These are phyloP conservation scores for Tuber magnatum DNA, from an alignment of 495 filamentous ascomycete genomes.

Conservation along the genomic window DNA sequence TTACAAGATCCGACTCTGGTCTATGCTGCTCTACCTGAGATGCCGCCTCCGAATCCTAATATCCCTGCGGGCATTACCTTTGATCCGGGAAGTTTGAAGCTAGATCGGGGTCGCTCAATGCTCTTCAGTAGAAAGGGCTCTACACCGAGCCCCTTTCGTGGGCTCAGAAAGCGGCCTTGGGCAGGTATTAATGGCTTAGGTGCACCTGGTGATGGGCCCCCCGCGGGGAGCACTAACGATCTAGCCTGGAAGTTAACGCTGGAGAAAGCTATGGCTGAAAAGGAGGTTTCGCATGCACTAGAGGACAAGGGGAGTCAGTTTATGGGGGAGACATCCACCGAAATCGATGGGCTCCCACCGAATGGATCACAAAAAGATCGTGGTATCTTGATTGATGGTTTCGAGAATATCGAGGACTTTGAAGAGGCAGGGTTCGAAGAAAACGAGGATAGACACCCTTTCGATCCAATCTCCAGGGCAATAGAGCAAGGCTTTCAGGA, in stretches of 20 bases:
- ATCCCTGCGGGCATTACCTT: constrained; percentile 6
- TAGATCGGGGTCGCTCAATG: constrained; percentile 27
- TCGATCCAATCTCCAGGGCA: constrained; percentile 33
- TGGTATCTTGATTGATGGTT: constrained; percentile 41
- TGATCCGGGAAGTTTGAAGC: constrained; percentile 24
- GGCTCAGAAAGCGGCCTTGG: constrained; percentile 3
- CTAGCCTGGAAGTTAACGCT: constrained; percentile 13
- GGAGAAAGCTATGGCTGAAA: not conserved
- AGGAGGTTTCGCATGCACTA: not conserved
- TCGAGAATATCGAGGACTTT: constrained; percentile 59
- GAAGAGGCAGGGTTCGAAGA: constrained; percentile 41
- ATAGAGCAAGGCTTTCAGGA: constrained; percentile 33
- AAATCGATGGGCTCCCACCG: not conserved
- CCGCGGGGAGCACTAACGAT: constrained; percentile 11
- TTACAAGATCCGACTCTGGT: not conserved
- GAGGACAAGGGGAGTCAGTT: constrained; percentile 12
- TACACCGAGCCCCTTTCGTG: constrained; percentile 28
- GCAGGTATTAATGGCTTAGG: constrained; percentile 6
- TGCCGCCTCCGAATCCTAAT: not conserved
- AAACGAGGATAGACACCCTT: constrained; percentile 19
- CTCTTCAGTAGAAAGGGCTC: constrained; percentile 28
- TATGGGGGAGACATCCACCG: not conserved
- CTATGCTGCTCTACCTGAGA: constrained; percentile 1
- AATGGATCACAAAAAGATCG: not conserved
- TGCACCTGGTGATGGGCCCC: constrained; percentile 12